A percentile compares a stretch with the other conserved stretches of the same genome.
Evolutionary conservation across 371 early-diverging fungal species (phyloP).

Genomic region (Funneliformis caledonium): DNA sequence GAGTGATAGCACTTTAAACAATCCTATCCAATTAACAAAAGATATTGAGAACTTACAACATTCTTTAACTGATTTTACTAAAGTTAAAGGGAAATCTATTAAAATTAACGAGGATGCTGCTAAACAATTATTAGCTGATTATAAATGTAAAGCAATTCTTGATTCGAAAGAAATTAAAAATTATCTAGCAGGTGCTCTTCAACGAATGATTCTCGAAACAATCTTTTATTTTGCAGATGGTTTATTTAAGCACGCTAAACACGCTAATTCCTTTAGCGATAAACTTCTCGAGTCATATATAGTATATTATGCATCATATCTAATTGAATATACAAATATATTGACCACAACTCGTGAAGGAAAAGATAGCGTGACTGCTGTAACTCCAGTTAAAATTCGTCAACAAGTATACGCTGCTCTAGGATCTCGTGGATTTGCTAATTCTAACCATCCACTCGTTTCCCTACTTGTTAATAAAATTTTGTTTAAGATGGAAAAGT

Average conservation of each 20-base stretch:
- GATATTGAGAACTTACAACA: slow-evolving; percentile 10
- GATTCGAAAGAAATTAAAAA: background rate
- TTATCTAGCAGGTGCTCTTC: slow-evolving; percentile 9
- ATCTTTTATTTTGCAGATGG: background rate
- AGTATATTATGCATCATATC: background rate
- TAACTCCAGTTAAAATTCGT: slow-evolving; percentile 32
- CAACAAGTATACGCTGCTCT: slow-evolving; percentile 28
- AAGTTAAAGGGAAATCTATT: slow-evolving; percentile 23
- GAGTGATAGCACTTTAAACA: slow-evolving; percentile 24
- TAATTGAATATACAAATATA: background rate
- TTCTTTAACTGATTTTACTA: background rate
- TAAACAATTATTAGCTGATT: background rate
- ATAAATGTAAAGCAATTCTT: background rate
- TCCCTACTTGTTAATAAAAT: background rate
- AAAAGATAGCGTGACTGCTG: background rate
- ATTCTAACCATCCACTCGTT: slow-evolving; percentile 1
- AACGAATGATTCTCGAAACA: slow-evolving; percentile 19
- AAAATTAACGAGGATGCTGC: slow-evolving; percentile 21
- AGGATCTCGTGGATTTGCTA: slow-evolving; percentile 19
- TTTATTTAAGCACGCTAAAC: background rate
- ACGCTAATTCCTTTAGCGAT: background rate
- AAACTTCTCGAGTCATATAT: background rate
- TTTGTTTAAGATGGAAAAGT: background rate
- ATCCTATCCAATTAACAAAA: slow-evolving; percentile 29
- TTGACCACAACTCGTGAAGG: background rate